Evolutionary conservation across 768 basidiomycete species (phyloP), one percentile per base, ranked within the genome.

Genomic region (Kwoniella heveanensis): DNA sequence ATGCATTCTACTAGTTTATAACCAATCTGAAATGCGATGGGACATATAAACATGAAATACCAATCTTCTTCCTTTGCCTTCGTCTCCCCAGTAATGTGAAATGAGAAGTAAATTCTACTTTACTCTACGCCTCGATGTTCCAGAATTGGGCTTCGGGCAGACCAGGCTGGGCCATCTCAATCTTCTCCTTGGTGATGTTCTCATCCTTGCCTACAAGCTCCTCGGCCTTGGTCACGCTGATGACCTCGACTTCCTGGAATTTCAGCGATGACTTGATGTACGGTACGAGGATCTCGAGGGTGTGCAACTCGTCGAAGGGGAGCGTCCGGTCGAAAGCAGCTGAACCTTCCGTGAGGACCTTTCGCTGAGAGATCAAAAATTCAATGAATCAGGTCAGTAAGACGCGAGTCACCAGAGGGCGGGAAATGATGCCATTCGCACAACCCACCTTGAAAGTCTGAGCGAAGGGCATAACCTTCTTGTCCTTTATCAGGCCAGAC

Each of bases 381-480:
- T 0, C 29, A 22, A 22, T 10, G n/a, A 57, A 26, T 19, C 29
- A 52, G n/a, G n/a, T n/a, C n/a, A n/a, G n/a, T n/a, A n/a, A n/a
- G n/a, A n/a, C n/a, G n/a, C n/a, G n/a, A n/a, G n/a, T n/a, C n/a
- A n/a, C n/a, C n/a, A n/a, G n/a, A n/a, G n/a, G n/a, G n/a, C n/a
- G n/a, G n/a, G n/a, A n/a, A n/a, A n/a, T n/a, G n/a, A n/a, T n/a
- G n/a, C n/a, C 17, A 7, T 5, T 21, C 44, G 6, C 12, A n/a
- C 4, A 21, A 73, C 83, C 37, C 56, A 93, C 95, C 88, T 96
- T 94, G 87, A 97, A 90, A 29, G 84, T 82, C 63, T 95, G 90
- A 50, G 93, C 86, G 81, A 95, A 97, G 6, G 94, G 94, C 95
- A 97, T 98, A 46, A 85, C 85, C 47, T 88, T 86, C 83, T 98